These are phyloP conservation scores for Gracilaria domingensis DNA, from an alignment of 23 red algal genomes.

Conservation along the genomic window DNA sequence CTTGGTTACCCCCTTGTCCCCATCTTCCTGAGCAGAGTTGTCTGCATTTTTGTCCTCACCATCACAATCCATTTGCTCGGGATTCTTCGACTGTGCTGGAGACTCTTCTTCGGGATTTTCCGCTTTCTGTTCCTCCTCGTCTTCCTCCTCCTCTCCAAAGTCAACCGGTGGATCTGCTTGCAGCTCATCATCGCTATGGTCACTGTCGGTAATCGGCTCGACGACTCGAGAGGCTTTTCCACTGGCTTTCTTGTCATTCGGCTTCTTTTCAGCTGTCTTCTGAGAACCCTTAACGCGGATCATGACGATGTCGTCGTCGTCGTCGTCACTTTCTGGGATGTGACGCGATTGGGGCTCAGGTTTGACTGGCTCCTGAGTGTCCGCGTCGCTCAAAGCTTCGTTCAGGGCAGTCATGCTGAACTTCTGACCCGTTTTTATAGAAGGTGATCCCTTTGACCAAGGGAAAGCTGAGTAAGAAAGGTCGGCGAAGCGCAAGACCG, in stretches of 20 bases:
- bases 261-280: background rate
- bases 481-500: background rate
- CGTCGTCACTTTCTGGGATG: conserved; percentile 40
- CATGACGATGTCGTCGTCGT: conserved; percentile 23
- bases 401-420: conserved; percentile 22
- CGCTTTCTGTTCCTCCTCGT: background rate
- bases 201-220: conserved; percentile 34
- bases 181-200: conserved; percentile 37
- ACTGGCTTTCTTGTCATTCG: background rate
- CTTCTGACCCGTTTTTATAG: conserved; percentile 33
- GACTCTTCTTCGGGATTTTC: background rate
- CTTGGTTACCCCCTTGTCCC: background rate
- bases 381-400: conserved; percentile 53
- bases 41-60: background rate
- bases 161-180: conserved; percentile 28
- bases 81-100: background rate
- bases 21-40: background rate
- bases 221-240: background rate
- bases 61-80: background rate
- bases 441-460: background rate
- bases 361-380: conserved; percentile 62
- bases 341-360: background rate
- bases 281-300: background rate
- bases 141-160: conserved; percentile 59
- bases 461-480: background rate